Conservation (phyloP, 2,329 filamentous ascomycete species). For the Pezicula carpinea region DNA sequence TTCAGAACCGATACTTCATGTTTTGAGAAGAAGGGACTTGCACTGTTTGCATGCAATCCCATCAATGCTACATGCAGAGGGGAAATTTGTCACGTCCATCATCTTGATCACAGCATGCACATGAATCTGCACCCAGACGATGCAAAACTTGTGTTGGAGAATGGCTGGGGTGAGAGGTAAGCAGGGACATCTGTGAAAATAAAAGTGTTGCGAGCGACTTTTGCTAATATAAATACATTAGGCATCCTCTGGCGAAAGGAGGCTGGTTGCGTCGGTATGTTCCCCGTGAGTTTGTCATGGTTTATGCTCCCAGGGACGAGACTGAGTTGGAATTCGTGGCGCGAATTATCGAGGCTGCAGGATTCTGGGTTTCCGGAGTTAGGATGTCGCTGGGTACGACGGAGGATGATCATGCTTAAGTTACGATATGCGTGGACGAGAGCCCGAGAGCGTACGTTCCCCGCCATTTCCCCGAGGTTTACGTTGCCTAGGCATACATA, state of each 20-base stretch:
- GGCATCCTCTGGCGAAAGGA: constrained; percentile 62
- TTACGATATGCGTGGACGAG: neutral
- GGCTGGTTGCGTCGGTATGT: constrained; percentile 64
- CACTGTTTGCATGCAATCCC: constrained; percentile 64
- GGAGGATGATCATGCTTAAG: neutral
- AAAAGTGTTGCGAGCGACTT: neutral
- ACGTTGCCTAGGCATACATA: no score
- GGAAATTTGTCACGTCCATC: constrained; percentile 80
- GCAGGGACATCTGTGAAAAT: neutral
- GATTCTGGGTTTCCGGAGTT: constrained; percentile 54
- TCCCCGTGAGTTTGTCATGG: constrained; percentile 70
- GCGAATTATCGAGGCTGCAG: constrained; percentile 67
- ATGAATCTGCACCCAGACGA: constrained; percentile 77
- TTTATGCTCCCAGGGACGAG: constrained; percentile 72
- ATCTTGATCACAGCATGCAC: constrained; percentile 72
- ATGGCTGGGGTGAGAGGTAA: constrained; percentile 67
- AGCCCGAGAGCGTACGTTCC: neutral
- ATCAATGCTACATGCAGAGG: constrained; percentile 69
- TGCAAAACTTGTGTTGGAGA: constrained; percentile 64
- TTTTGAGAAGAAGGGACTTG: constrained; percentile 78
- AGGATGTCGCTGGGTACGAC: constrained; percentile 11
- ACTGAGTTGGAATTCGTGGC: constrained; percentile 64
- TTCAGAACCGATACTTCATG: constrained; percentile 65
- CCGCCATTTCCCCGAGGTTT: neutral
- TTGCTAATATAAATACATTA: constrained; percentile 7